A percentile compares a stretch with the other conserved stretches of the same genome.
phyloP scores from a whole-genome alignment of 768 basidiomycete genomes.

The Asterophora lycoperdoides region DNA sequence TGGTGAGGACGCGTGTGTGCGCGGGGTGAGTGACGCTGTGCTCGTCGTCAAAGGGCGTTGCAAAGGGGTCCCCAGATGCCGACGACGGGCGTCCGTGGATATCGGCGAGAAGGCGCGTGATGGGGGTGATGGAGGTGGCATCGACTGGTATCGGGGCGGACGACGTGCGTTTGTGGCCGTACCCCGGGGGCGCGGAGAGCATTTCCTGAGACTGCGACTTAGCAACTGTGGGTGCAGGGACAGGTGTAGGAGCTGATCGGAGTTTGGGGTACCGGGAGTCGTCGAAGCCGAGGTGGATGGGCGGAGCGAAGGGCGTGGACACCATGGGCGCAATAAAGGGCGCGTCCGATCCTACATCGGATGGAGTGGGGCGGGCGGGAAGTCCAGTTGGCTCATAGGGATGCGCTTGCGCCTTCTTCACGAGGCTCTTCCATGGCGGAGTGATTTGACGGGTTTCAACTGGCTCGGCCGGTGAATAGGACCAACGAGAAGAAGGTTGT shows the following conservation, averaged over 20 bases:
- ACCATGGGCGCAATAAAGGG: conserved; percentile 15
- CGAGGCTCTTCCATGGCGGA: conserved; percentile 30
- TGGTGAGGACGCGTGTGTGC: conserved; percentile 35
- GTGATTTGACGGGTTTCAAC: conserved; percentile 12
- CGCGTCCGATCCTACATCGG: conserved; percentile 27
- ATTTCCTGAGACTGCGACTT: conserved; percentile 2
- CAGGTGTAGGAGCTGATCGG: not conserved
- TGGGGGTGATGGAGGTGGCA: conserved; percentile 27
- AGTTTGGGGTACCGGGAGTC: conserved; percentile 14
- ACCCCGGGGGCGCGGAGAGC: not conserved
- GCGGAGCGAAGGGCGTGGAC: conserved; percentile 23
- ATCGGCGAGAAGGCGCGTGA: conserved; percentile 42
- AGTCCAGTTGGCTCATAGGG: conserved; percentile 17
- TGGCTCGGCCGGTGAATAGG: conserved; percentile 31
- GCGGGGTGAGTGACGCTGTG: conserved; percentile 26
- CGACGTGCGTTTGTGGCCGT: conserved; percentile 21
- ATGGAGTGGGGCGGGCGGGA: conserved; percentile 31
- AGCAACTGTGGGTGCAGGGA: not conserved
- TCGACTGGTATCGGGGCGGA: conserved; percentile 18
- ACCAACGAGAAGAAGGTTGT: conserved; percentile 30
- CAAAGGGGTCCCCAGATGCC: conserved; percentile 49
- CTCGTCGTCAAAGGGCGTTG: conserved; percentile 79
- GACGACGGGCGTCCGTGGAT: conserved; percentile 40
- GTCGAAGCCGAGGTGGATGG: conserved; percentile 30
- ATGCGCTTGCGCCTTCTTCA: conserved; percentile 22